Evolutionary conservation across 768 basidiomycete genomes (phyloP), one percentile per base, ranked within the genome.

Genomic region (Mycena albidolilacea): DNA sequence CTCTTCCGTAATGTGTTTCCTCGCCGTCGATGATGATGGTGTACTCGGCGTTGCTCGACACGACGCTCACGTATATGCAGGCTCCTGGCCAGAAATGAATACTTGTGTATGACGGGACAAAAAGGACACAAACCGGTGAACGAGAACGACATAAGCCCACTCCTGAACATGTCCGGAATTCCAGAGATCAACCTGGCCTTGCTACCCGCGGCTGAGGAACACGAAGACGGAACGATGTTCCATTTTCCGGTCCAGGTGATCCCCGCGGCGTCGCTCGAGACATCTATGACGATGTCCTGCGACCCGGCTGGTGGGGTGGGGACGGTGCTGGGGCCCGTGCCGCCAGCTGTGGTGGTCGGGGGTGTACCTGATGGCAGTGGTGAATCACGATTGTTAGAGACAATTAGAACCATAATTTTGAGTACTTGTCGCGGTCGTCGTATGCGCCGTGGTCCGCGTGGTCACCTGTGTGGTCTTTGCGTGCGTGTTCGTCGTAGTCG

Each of bases 171-270:
- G n/a, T 10, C 64, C 5, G 17, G n/a, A 57, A 59, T 43, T 1
- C 69, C 69, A 1, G 54, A 57, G 12, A 46, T 5, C 35, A 17
- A 5, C 17, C 48, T 64, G 6, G 62, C 63, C 30, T 57, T 43
- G 61, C n/a, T 59, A 14, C 61, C 43, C 10, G 61, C 11, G 52
- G 61, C 15, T 4, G 30, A 30, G 30, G 30, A 30, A 9, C 68
- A 69, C 4, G 61, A 30, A 5, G 68, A 63, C 7, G 61, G 17
- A 17, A 62, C 68, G 14, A 19, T 0, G 30, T 59, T 0, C 69
- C 69, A 70, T 4, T 48, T 57, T 9, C 69, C 69, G 0, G 44
- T 58, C 62, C 69, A 70, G 15, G 44, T 64, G 63, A 70, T 57
- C 1, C n/a, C 30, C 30, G 3, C 52, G 0, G 35, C 7, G 44